Evolutionary conservation across 768 basidiomycete genomes (phyloP), one percentile per base, ranked within the genome.

Genomic region (Kwoniella sp.): DNA sequence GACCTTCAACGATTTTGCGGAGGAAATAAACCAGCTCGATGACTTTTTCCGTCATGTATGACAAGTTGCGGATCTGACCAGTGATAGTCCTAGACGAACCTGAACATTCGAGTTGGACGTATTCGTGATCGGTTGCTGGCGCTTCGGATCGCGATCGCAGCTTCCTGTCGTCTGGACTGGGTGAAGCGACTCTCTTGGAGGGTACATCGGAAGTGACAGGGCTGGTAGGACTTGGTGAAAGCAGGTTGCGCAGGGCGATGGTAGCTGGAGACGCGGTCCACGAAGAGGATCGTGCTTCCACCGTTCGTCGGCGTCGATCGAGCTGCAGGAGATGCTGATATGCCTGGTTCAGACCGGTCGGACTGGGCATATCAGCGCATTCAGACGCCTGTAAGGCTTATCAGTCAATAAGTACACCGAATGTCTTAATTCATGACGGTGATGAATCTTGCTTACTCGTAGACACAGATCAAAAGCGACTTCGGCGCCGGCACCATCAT

Each of bases 11-110:
- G 28, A 75, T 31, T 50, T 75, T 77, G 25, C 76, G 68, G 1
- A 77, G 57, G 57, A 75, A 77, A 48, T 73, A 71, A 34, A 77
- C 74, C n/a, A 77, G 47, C 30, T 73, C 74, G 26, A 77, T 65
- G 23, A 77, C 65, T 37, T 61, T 59, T n/a, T 75, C 73, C 2
- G 70, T 68, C 76, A 77, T 75, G 22, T 51, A 55, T 9, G n/a
- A 59, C 12, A 72, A 47, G 47, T 71, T 69, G 2, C 74, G 64
- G 22, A 57, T 65, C 20, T 69, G 70, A 4, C 73, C 76, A 17
- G 69, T 66, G 30, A 71, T 60, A 2, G 74, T 70, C 26, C 76
- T 66, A 52, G 72, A 72, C 5, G 72, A 75, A 17, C 74, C 76
- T 0, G 74, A 61, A 52, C 73, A 75, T 29, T 72, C 69, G 23